phyloP scores from a whole-genome alignment of 1,284 basidiomycete species.

The Neonothopanus nambi region DNA sequence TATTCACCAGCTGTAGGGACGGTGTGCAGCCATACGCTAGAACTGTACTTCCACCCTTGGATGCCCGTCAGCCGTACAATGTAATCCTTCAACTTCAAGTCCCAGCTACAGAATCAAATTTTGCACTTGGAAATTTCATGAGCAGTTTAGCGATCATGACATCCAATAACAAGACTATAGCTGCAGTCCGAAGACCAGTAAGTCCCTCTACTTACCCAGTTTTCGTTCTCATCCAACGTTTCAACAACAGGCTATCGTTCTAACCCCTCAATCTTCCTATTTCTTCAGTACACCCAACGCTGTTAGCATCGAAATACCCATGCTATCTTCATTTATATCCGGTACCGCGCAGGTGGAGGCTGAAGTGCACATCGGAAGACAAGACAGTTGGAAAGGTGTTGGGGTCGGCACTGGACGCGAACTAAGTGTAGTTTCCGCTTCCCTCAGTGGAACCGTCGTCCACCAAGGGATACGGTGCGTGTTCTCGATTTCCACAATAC shows the following conservation, averaged over 20 bases:
- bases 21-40: slow-evolving; percentile 62
- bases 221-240: neutral
- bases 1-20: slow-evolving; percentile 45
- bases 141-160: slow-evolving; percentile 57
- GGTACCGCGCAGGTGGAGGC: slow-evolving; percentile 51
- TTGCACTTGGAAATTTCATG: slow-evolving; percentile 82
- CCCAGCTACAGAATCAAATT: slow-evolving; percentile 66
- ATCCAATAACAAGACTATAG: slow-evolving; percentile 59
- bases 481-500: neutral
- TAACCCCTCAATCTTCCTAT: slow-evolving; percentile 45
- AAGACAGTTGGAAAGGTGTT: slow-evolving; percentile 66
- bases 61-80: slow-evolving; percentile 66
- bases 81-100: slow-evolving; percentile 66
- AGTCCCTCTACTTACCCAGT: slow-evolving; percentile 27
- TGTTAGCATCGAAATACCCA: slow-evolving; percentile 49
- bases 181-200: slow-evolving; percentile 63
- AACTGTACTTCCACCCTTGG: slow-evolving; percentile 47
- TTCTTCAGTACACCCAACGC: slow-evolving; percentile 39
- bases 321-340: slow-evolving; percentile 53
- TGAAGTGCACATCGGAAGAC: slow-evolving; percentile 63
- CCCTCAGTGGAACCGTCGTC: slow-evolving; percentile 57
- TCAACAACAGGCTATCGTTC: slow-evolving; percentile 53
- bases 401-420: slow-evolving; percentile 70
- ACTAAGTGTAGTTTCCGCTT: slow-evolving; percentile 61
- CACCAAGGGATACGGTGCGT: slow-evolving; percentile 67